Evolutionary conservation across 2,329 filamentous ascomycete species (phyloP).

Genomic region (Raffaelea deltoideospora): DNA sequence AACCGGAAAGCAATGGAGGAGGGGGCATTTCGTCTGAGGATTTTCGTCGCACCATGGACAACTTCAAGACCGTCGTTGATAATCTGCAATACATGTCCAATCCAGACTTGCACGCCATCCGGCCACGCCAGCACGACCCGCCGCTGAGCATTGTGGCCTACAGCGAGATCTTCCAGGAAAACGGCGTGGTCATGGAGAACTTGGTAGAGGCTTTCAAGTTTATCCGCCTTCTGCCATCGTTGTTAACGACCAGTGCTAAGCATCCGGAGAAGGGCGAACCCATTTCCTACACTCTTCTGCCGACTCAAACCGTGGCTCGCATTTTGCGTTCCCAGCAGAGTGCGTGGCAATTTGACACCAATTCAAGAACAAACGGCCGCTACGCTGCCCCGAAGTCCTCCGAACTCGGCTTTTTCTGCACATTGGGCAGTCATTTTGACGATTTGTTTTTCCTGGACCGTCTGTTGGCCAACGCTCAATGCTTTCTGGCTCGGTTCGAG

Average conservation of each 20-base stretch:
- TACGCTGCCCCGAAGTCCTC: too few relatives aligned
- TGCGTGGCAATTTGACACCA: not conserved
- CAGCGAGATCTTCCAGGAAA: slow-evolving; percentile 1
- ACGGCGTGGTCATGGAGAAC: not conserved
- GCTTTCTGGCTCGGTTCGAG: too few relatives aligned
- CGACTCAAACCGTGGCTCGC: not conserved
- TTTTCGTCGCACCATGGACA: not conserved
- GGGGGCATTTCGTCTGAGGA: not conserved
- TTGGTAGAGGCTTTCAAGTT: slow-evolving; percentile 1
- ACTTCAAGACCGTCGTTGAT: slow-evolving; percentile 1
- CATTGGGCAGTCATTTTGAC: too few relatives aligned
- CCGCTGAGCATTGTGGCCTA: not conserved
- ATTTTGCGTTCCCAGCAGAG: not conserved
- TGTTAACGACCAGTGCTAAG: not conserved
- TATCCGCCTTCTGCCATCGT: slow-evolving; percentile 2
- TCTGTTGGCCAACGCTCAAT: too few relatives aligned
- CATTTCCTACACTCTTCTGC: slow-evolving; percentile 1
- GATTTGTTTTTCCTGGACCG: too few relatives aligned
- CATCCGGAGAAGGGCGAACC: slow-evolving; percentile 2
- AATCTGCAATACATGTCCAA: not conserved
- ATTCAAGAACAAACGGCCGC: too few relatives aligned
- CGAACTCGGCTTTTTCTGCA: not conserved
- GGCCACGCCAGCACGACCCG: not conserved
- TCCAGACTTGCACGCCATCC: not conserved
- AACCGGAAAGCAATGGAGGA: not conserved